Evolutionary conservation across 768 basidiomycete species (phyloP), one percentile per base, ranked within the genome.

Genomic region (Serendipita sp.): DNA sequence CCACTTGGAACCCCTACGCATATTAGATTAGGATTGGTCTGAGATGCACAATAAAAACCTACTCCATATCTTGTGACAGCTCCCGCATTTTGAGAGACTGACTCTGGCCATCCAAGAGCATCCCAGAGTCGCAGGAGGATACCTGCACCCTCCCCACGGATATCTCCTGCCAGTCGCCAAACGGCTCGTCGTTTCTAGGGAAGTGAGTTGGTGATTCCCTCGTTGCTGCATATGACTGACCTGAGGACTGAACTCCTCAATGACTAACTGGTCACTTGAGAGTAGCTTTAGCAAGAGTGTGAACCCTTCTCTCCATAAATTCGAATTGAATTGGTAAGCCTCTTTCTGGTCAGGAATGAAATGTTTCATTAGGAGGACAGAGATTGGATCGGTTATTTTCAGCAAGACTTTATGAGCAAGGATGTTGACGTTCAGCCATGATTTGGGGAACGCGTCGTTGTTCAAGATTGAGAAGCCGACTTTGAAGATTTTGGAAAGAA

Each of bases 201-300:
- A 15, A 58, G 6, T 40, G 40, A 6, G 43, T 11, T 11, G 16
- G 37, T 53, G 36, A 46, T 43, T 31, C 65, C 63, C 48, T 27
- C 52, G 18, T 44, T 36, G n/a, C 29, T 18, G 36, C 67, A 48
- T 66, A 75, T 43, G 15, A 64, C 68, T 45, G 65, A 88, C 91
- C 81, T 95, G 95, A 1, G 93, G 90, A 69, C 85, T 91, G 67
- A 94, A 93, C 66, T 97, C 91, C 72, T 98, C 95, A 55, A 97
- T 92, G 15, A 91, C 84, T 16, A 97, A 79, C 64, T 93, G 91
- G 53, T 94, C 89, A 2, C 91, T 95, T 3, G 91, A 87, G 33
- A 95, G 76, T 37, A 96, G 77, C 66, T 85, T 87, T 68, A 97
- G 79, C 6, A 96, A 76, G 79, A 93, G 87, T 62, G 81, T 78